phyloP scores from a whole-genome alignment of 306 rosid genomes.

The Astragalus membranaceus region DNA sequence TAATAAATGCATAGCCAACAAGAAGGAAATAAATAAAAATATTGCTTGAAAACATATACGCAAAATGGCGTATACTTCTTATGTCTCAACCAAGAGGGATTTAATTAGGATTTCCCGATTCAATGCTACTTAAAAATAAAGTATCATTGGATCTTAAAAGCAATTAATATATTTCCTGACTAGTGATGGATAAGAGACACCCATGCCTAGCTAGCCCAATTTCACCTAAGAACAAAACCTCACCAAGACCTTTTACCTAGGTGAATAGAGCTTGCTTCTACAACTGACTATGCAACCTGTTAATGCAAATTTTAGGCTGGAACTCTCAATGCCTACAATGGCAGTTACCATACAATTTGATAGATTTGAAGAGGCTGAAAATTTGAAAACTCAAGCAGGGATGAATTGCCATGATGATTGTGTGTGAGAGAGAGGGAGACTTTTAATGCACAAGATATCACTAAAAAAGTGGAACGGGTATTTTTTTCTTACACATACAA shows the following conservation, averaged over 20 bases:
- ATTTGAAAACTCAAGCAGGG: not conserved
- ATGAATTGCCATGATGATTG: not conserved
- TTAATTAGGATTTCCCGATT: slow-evolving; percentile 1
- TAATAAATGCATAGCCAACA: slow-evolving; percentile 23
- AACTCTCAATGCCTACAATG: slow-evolving; percentile 5
- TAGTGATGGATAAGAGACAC: not conserved
- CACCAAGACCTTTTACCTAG: slow-evolving; percentile 9
- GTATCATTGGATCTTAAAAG: not conserved
- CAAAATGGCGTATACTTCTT: not conserved
- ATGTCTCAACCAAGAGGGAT: slow-evolving; percentile 9
- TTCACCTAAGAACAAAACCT: slow-evolving; percentile 6
- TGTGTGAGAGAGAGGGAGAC: not conserved
- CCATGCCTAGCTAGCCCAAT: not conserved
- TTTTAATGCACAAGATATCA: slow-evolving; percentile 5
- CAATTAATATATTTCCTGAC: slow-evolving; percentile 4
- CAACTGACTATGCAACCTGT: not conserved
- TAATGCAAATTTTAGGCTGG: not conserved
- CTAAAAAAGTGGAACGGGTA: not conserved
- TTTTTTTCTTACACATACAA: not conserved
- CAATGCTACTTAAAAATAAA: not conserved
- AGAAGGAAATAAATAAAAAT: not conserved
- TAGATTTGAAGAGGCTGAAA: not conserved
- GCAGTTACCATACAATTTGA: not conserved
- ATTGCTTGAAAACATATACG: not conserved
- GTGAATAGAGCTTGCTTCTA: not conserved